These are phyloP conservation scores for Waltergamsia citrina DNA, from an alignment of 2,329 filamentous ascomycete genomes.

Conservation along the genomic window DNA sequence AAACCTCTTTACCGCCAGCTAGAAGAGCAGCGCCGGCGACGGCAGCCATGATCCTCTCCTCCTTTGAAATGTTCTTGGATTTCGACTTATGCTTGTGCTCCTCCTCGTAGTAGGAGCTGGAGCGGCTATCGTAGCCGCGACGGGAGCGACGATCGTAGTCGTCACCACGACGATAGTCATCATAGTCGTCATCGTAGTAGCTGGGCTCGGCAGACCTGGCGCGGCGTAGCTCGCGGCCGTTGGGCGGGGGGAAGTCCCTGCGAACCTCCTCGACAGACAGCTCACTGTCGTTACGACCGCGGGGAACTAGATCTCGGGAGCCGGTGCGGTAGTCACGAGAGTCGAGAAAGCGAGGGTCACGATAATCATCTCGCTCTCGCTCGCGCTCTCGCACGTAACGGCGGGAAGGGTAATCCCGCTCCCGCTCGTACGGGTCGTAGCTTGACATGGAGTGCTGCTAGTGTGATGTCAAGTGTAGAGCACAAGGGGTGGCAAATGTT, in stretches of 20 bases:
- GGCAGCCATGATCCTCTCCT: constrained; percentile 59
- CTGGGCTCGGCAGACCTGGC: constrained; percentile 54
- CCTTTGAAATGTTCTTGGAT: constrained; percentile 45
- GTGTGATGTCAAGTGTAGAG: background rate
- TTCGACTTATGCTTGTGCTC: constrained; percentile 40
- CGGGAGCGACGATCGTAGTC: constrained; percentile 42
- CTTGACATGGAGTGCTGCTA: constrained; percentile 32
- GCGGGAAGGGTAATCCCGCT: constrained; percentile 37
- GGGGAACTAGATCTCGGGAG: constrained; percentile 25
- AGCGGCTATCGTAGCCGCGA: constrained; percentile 35
- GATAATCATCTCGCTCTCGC: constrained; percentile 37
- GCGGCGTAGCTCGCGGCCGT: constrained; percentile 41
- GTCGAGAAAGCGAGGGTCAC: constrained; percentile 44
- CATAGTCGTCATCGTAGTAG: constrained; percentile 46
- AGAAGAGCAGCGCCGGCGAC: constrained; percentile 54
- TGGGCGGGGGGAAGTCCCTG: constrained; percentile 74
- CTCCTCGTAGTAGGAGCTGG: constrained; percentile 45
- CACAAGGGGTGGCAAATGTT: too few relatives aligned
- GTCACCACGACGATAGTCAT: constrained; percentile 46
- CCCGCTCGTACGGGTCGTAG: constrained; percentile 47
- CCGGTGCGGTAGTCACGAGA: constrained; percentile 38
- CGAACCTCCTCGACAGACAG: constrained; percentile 72
- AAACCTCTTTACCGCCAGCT: constrained; percentile 58
- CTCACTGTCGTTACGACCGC: constrained; percentile 62
- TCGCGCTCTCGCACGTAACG: constrained; percentile 46